Evolutionary conservation across 1,284 basidiomycete species (phyloP).

Genomic region (Cryptococcus floricola): DNA sequence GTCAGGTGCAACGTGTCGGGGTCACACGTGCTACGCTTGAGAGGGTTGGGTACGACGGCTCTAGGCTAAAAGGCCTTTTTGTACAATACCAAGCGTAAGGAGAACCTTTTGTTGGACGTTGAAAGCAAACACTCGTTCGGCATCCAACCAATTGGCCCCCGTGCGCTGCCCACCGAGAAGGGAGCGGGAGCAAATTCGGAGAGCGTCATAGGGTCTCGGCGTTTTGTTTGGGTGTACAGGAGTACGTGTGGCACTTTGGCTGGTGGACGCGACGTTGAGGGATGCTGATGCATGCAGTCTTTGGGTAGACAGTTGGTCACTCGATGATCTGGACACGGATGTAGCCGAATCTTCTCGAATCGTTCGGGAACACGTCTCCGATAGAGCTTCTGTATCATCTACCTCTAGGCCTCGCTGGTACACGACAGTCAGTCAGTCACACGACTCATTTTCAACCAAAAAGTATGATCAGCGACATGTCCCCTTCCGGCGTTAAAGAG

Average conservation of each 20-base stretch:
- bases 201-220: background rate
- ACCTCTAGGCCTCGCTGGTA: no score
- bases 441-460: no score
- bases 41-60: constrained; percentile 31
- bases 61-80: constrained; percentile 7
- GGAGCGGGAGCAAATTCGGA: background rate
- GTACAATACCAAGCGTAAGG: constrained; percentile 1
- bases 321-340: no score
- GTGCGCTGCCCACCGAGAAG: background rate
- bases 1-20: constrained; percentile 33
- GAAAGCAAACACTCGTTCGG: background rate
- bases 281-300: no score
- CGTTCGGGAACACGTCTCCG: no score
- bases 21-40: constrained; percentile 35
- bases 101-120: background rate
- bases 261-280: no score
- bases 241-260: background rate
- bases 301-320: no score
- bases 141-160: background rate
- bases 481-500: no score
- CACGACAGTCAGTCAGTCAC: no score
- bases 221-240: background rate
- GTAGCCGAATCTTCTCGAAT: no score
- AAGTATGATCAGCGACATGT: no score
- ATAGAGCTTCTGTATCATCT: no score